Conservation (phyloP, 176 grass and related monocot species). For the Luzula sylvatica region DNA sequence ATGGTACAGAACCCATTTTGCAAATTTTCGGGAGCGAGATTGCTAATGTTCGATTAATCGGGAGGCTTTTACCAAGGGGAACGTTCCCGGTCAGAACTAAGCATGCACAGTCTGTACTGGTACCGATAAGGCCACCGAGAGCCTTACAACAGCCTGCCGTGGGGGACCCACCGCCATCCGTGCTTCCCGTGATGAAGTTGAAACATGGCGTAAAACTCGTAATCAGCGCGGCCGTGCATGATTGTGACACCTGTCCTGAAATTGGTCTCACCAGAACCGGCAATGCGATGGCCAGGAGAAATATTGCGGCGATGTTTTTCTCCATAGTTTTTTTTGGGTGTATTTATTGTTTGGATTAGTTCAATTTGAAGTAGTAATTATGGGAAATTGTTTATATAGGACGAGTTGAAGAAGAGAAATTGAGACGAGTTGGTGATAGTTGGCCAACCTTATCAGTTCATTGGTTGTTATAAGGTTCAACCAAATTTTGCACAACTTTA, state of each 20-base stretch:
- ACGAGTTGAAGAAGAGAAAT: conserved; percentile 7
- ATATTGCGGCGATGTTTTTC: conserved; percentile 5
- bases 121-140: conserved; percentile 17
- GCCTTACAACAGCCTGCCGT: conserved; percentile 56
- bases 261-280: conserved; percentile 8
- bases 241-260: conserved; percentile 34
- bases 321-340: not conserved
- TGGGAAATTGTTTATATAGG: not conserved
- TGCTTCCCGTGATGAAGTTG: conserved; percentile 53
- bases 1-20: conserved; percentile 39
- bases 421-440: conserved; percentile 8
- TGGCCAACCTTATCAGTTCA: conserved; percentile 22
- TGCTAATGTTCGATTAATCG: conserved; percentile 64
- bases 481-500: not conserved
- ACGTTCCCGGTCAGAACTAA: conserved; percentile 63
- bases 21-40: conserved; percentile 46
- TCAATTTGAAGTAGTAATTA: conserved; percentile 2
- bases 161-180: conserved; percentile 55
- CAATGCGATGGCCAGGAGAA: not conserved
- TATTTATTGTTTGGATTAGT: no score
- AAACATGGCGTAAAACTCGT: conserved; percentile 76
- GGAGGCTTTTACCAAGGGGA: conserved; percentile 34
- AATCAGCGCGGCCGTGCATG: conserved; percentile 51
- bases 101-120: conserved; percentile 59
- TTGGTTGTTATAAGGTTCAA: conserved; percentile 12